Evolutionary conservation across 139 green algal genomes (phyloP).

Genomic region (Ettlia oleoabundans): DNA sequence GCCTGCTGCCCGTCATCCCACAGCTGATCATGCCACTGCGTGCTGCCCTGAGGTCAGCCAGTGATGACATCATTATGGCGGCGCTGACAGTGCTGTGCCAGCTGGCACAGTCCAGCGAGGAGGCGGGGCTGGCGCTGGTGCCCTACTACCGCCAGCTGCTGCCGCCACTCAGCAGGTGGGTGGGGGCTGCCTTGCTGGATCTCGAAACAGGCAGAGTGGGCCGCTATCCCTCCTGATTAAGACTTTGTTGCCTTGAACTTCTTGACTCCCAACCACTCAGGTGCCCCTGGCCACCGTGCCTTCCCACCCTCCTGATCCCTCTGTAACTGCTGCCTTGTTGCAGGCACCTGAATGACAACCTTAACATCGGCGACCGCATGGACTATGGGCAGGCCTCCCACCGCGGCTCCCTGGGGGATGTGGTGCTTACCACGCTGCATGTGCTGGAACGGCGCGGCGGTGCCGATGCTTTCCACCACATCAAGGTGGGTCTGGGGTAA

Average conservation of each 20-base stretch:
- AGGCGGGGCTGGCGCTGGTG: constrained; percentile 84
- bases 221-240: too few species aligned
- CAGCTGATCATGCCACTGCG: constrained; percentile 34
- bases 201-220: too few species aligned
- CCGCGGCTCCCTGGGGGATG: constrained; percentile 74
- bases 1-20: constrained; percentile 87
- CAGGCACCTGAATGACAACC: constrained; percentile 74
- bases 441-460: constrained; percentile 84
- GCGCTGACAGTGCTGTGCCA: constrained; percentile 1
- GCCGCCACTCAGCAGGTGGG: constrained; percentile 79
- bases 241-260: not conserved
- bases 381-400: constrained; percentile 85
- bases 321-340: too few species aligned
- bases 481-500: constrained; percentile 75
- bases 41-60: constrained; percentile 43
- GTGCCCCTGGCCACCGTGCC: too few species aligned
- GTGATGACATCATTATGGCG: not conserved
- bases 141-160: constrained; percentile 91
- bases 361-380: constrained; percentile 84
- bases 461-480: constrained; percentile 92
- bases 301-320: not conserved
- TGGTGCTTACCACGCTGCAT: constrained; percentile 79
- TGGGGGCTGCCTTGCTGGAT: too few species aligned
- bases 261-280: not conserved
- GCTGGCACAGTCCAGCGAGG: constrained; percentile 45